Conservation (phyloP, 129 eudicot genomes). For the Chrysanthemum makinoi region DNA sequence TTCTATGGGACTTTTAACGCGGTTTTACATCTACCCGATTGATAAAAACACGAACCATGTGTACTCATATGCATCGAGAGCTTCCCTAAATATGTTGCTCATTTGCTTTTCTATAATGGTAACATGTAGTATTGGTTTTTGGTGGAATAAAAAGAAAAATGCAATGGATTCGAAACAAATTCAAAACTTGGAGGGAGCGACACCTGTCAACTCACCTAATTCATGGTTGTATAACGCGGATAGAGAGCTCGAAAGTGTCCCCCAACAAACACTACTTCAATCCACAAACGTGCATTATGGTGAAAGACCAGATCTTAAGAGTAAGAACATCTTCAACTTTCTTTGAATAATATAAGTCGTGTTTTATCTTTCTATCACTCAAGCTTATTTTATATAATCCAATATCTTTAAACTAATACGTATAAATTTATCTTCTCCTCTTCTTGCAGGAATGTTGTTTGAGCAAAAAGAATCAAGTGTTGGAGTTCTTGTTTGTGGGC, state of each 20-base stretch:
- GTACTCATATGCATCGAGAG: constrained; percentile 41
- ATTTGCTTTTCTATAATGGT: constrained; percentile 45
- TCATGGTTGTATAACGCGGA: constrained; percentile 49
- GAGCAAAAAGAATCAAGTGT: constrained; percentile 76
- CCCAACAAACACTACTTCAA: constrained; percentile 52
- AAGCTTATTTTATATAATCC: too few species aligned
- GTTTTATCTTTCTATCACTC: background rate
- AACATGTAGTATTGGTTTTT: constrained; percentile 40
- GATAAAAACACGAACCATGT: constrained; percentile 55
- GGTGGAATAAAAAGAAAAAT: constrained; percentile 55
- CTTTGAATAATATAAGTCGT: background rate
- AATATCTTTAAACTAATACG: too few species aligned
- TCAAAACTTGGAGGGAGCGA: constrained; percentile 53
- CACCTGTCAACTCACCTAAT: constrained; percentile 49
- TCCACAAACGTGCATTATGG: constrained; percentile 65
- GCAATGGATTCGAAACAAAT: constrained; percentile 50
- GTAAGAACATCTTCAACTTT: constrained; percentile 39
- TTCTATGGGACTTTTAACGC: constrained; percentile 56
- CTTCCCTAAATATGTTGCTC: constrained; percentile 43
- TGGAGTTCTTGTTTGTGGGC: constrained; percentile 88
- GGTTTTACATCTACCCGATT: constrained; percentile 74
- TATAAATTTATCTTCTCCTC: background rate
- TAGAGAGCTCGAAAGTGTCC: constrained; percentile 73
- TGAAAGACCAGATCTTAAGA: constrained; percentile 69
- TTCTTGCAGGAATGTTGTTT: constrained; percentile 51